phyloP scores from a whole-genome alignment of 2,329 filamentous ascomycete species.

The Balansia obtecta region DNA sequence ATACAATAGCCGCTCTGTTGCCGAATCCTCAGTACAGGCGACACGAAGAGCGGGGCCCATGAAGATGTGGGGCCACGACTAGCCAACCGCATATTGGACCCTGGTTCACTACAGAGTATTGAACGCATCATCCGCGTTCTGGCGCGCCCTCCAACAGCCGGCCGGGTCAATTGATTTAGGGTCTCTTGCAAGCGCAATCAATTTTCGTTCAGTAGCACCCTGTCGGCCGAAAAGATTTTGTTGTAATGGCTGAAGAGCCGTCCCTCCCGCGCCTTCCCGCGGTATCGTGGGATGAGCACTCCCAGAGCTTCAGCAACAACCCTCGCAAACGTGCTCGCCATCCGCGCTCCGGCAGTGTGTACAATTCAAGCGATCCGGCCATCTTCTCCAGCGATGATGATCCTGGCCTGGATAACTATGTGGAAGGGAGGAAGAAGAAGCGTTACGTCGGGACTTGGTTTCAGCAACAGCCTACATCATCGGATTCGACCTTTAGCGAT shows the following conservation, averaged over 20 bases:
- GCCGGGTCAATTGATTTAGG: not conserved
- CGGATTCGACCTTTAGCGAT: conserved; percentile 35
- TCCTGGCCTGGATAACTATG: conserved; percentile 52
- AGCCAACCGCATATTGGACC: conserved; percentile 1
- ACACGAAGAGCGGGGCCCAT: not conserved
- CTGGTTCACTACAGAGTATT: not conserved
- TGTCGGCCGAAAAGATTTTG: not conserved
- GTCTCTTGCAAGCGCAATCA: not conserved
- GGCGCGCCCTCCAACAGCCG: not conserved
- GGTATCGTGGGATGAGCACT: conserved; percentile 25
- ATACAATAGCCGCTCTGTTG: no score
- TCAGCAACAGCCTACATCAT: conserved; percentile 41
- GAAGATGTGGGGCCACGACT: not conserved
- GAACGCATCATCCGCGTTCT: conserved; percentile 1
- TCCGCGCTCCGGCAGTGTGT: conserved; percentile 16
- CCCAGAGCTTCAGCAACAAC: conserved; percentile 26
- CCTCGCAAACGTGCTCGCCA: conserved; percentile 27
- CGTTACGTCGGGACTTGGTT: conserved; percentile 58
- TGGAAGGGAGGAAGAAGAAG: conserved; percentile 43
- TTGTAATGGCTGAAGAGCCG: conserved; percentile 27
- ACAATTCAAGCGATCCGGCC: conserved; percentile 58
- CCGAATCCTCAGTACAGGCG: not conserved
- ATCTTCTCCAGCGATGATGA: conserved; percentile 65
- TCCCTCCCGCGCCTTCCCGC: conserved; percentile 27
- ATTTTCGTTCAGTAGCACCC: not conserved